phyloP scores from a whole-genome alignment of 108 stramenopile species.

The Cyclotella sp. region DNA sequence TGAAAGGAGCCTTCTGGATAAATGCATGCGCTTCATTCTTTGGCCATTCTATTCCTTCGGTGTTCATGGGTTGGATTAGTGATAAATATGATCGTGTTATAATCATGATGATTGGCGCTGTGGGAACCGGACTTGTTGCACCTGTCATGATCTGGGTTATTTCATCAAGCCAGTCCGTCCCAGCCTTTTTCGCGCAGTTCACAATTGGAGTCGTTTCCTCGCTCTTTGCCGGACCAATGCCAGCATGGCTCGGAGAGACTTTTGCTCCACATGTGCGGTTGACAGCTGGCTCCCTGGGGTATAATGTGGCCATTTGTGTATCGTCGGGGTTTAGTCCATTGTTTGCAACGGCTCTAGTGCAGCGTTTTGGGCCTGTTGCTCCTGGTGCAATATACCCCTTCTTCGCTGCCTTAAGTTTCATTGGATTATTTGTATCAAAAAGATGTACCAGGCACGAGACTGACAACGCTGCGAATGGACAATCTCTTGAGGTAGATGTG shows the following conservation, averaged over 20 bases:
- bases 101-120: conserved; percentile 58
- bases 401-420: conserved; percentile 52
- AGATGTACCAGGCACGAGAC: neutral
- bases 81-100: conserved; percentile 57
- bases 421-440: conserved; percentile 45
- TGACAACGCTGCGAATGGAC: too few species aligned
- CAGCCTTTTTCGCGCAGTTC: conserved; percentile 63
- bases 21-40: conserved; percentile 56
- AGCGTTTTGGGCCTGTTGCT: conserved; percentile 33
- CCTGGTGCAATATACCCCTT: conserved; percentile 58
- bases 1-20: conserved; percentile 68
- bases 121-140: conserved; percentile 40
- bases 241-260: conserved; percentile 65
- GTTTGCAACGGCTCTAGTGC: conserved; percentile 63
- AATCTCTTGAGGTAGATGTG: too few species aligned
- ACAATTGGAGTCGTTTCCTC: conserved; percentile 58
- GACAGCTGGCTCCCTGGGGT: conserved; percentile 65
- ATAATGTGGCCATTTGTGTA: conserved; percentile 64
- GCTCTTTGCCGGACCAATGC: conserved; percentile 66
- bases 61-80: conserved; percentile 54
- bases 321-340: conserved; percentile 66
- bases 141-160: conserved; percentile 61
- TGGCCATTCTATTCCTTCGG: conserved; percentile 48
- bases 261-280: conserved; percentile 64
- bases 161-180: conserved; percentile 34